Base-by-base conservation (phyloP, 768 basidiomycete species). In the Pulveroboletus ravenelii region DNA sequence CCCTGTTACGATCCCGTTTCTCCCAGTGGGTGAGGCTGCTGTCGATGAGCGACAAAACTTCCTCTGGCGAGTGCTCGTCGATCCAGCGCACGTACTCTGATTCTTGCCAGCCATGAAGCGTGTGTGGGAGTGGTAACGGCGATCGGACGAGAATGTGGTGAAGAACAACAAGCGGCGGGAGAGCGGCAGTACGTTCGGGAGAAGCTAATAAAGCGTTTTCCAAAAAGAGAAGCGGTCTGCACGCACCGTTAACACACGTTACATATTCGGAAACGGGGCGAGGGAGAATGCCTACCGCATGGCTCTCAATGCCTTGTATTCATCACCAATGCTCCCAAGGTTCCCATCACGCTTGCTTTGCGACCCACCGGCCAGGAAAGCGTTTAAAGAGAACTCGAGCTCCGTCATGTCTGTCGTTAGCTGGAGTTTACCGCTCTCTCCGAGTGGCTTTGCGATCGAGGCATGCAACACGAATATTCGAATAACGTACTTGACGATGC, bases 21-120 rank as follows among this genome's bases (percentile, higher is more conserved):
- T 93, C 86, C 89, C 87, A 91, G 52, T 85, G 84, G 4, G 78
- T 63, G 15, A 97, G 70, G 0, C 88, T 87, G 14, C 85, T 78
- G 47, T 93, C 89, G 10, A 99, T 72, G 40, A 98, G 76, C 13
- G 80, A 80, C 79, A 82, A 81, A 8, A 87, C 80, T 64, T 97
- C 95, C 52, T 77, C 78, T 52, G 85, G 82, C 2, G 82, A 74
- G 62, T 97, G 96, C 64, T 96, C 94, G 52, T 91, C 87, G 12
- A 98, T 77, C 93, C 94, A 99, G 39, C 90, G 81, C 43, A 96
- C 89, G 67, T 99, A 99, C 72, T 98, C 96, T 4, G 87, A 79
- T 63, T 97, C 93, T 50, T 89, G 87, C 95, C 96, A 98, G 0
- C 88, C 87, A 62, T 97, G 93, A 48, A 93, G 67, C 43, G 80